Evolutionary conservation across 352 stramenopile genomes (phyloP), one percentile per base, ranked within the genome.

Genomic region (Achlya hypogyna): DNA sequence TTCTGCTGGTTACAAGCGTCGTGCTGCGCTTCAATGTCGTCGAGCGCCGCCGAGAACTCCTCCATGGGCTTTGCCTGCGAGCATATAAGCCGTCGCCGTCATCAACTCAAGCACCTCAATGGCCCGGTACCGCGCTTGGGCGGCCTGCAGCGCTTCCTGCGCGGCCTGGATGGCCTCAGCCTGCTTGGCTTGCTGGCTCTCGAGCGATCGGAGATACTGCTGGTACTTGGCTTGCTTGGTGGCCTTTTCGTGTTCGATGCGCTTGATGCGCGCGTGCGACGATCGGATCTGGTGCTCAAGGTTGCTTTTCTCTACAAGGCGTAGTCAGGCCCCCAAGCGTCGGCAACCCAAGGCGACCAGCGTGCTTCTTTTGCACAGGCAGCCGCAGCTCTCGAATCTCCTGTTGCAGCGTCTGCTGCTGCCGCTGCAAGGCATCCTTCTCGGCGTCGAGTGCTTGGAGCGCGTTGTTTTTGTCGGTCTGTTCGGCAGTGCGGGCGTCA

Each of bases 341-440:
- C 34, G 34, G 14, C 6, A 42, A 42, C 34, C 6, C 6, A 14
- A 42, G 6, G 6, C 8, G 49, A 63, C 54, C 54, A 0, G 81
- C 81, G 28, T 89, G 84, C 69, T 84, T 82, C 8, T 73, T 70
- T 49, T 91, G 81, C 32, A 91, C 63, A 14, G 84, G 84, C 1
- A 80, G 78, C 14, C 78, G 74, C 0, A 80, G 77, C 66, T 91
- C 81, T 20, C 78, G 78, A 18, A 91, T 90, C 14, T 65, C 71
- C 31, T 84, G 76, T 65, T 89, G 87, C 14, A 75, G 72, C 8
- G 78, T 70, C 51, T 84, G 74, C 47, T 86, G 79, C 23, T 77
- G 69, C 20, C 73, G 73, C 40, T 79, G 77, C 32, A 79, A 78
- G 10, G 78, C 74, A 0, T 63, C 71, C 22, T 77, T 75, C 0